Evolutionary conservation across 805 yeast species (phyloP), one percentile per base, ranked within the genome.

Genomic region (Cyberlindnera subsufficiens): DNA sequence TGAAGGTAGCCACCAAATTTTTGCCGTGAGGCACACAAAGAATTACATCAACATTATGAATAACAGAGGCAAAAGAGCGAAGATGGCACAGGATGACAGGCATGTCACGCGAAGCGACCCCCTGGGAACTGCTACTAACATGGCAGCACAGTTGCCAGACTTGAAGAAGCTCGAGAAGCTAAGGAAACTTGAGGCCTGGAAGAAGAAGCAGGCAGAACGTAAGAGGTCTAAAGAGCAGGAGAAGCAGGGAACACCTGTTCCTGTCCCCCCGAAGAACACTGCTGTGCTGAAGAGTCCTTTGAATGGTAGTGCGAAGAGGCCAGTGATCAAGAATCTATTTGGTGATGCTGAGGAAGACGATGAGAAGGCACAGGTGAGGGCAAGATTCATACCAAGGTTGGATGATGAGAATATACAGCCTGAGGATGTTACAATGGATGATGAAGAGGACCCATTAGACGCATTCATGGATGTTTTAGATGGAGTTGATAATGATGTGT

Each of bases 171-270:
- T 43, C 19, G 64, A 60, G 33, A 62, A 72, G 35, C 66, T 64
- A 35, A 58, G 60, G 46, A 66, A 72, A 44, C 54, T 76, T 0
- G 75, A 72, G 43, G 77, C 74, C 20, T 78, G 82, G 82, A 76
- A 74, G 56, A 64, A 58, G 61, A 69, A 66, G 50, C 67, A 63
- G 43, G 53, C 49, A 19, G 58, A 49, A 42, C 35, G 48, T 40
- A 61, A 51, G 56, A 55, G 33, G 39, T 55, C 44, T 17, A 48
- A 46, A 31, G 55, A 47, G 41, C 50, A 39, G 40, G 51, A 36
- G 38, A 47, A 49, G 50, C 45, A 25, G 35, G 39, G 30, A 27
- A 27, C 11, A 6, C 39, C 31, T 18, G 18, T 25, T 11, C 30
- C 38, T 20, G 2, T n/a, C 19, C 5, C 15, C 13, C 6, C 30